These are phyloP conservation scores for Corylus americana DNA, from an alignment of 306 rosid species.

Conservation along the genomic window DNA sequence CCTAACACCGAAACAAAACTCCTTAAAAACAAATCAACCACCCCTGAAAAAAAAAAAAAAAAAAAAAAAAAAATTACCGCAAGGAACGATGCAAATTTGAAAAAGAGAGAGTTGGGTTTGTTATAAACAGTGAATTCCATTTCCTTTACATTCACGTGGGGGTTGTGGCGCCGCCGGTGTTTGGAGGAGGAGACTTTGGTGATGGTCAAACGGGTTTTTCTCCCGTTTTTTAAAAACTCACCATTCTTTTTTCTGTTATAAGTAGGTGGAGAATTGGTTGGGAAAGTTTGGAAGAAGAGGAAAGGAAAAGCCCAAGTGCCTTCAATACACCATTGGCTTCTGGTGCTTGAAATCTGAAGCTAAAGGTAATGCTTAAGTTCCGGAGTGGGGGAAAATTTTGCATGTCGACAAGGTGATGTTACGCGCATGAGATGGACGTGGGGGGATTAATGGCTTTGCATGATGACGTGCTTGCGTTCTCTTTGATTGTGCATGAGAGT, in stretches of 20 bases:
- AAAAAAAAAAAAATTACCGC: background rate
- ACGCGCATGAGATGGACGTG: background rate
- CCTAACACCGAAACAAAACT: background rate
- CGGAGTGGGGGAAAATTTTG: background rate
- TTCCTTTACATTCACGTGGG: constrained; percentile 1
- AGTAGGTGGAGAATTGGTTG: constrained; percentile 34
- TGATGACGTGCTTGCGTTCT: background rate
- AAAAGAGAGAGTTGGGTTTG: background rate
- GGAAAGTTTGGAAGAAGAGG: constrained; percentile 3
- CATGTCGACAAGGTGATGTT: background rate
- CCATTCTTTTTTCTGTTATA: constrained; percentile 24
- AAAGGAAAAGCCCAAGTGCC: background rate
- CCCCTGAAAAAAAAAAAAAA: background rate
- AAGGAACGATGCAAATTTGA: background rate
- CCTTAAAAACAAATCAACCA: background rate
- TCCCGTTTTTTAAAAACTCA: constrained; percentile 11
- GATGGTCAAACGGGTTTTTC: constrained; percentile 51
- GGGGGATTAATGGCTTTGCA: background rate
- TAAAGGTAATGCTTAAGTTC: background rate
- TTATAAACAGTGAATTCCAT: background rate
- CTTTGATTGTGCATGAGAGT: background rate
- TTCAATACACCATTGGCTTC: background rate
- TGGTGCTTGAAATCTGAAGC: background rate
- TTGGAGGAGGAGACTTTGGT: constrained; percentile 17
- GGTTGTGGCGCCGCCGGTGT: constrained; percentile 35